Base-by-base conservation (phyloP, 352 stramenopile species). In the Pythium apleroticum region DNA sequence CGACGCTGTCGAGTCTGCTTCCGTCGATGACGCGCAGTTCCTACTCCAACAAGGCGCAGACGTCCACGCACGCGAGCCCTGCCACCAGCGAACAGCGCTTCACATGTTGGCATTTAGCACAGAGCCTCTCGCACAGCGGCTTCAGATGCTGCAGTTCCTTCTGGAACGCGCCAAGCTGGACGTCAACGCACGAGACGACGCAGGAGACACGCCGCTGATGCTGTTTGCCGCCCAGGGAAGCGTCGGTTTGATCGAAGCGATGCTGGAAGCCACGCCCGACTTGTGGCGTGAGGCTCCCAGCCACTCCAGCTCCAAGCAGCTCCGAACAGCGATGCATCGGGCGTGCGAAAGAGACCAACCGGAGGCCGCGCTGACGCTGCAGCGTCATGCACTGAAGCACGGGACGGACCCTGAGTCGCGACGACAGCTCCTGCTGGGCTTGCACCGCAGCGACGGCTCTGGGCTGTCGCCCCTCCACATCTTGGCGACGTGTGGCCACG, bases 291-390 rank as follows among this genome's bases (percentile, higher is more conserved):
- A 39, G 64, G 39, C 43, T 6, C 10, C 20, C 12, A 76, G 80
- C 46, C 46, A 25, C 6, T 74, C 68, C 17, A 73, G 69, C 1
- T 69, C 76, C 33, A 89, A 77, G 15, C 76, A 79, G 2, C 64
- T 90, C n/a, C n/a, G 17, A 6, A 50, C 43, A 17, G 43, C 43
- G 20, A 28, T 50, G 43, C 81, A 92, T 70, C 68, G 66, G 20
- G 83, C 80, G 19, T 92, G 83, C 33, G 72, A 81, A 11, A 53
- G 75, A 14, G 83, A 92, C 46, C 83, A 90, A 53, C 76, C 85
- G 8, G 83, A 92, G 62, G 59, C 80, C 30, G 83, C 77, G 19
- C 67, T 49, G 2, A 73, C 74, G 35, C 55, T 92, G 6, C 74
- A 84, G 28, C 60, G 61, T 19, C 46, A 73, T 11, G 69, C 79